Evolutionary conservation across 805 yeast genomes (phyloP), one percentile per base, ranked within the genome.

Genomic region (Scheffersomyces lignosus): DNA sequence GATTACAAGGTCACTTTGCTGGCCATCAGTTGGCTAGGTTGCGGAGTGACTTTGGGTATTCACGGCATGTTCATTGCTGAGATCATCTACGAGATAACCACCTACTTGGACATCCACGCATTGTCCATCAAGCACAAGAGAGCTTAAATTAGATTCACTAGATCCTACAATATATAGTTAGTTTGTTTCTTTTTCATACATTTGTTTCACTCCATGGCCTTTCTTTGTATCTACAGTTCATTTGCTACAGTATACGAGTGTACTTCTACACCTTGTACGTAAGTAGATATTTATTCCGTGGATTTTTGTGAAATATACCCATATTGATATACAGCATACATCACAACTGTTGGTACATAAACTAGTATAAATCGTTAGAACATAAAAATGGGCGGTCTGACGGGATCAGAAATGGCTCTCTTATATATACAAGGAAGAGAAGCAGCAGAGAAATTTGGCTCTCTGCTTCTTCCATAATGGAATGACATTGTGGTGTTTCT

Each of bases 41-140:
- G 79, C 37, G 84, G 89, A 14, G 43, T 85, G 38, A 72, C 89
- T 42, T 54, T 78, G 44, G 84, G 86, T 18, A 64, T 87, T 51
- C 87, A 84, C 70, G 68, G 77, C 22, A 71, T 81, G 64, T 83
- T 87, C 51, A 80, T 91, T 33, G 71, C 81, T 31, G 93, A 87
- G 47, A 81, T 87, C 50, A 81, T 91, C 51, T 77, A 80, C 61
- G 89, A 81, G 45, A 85, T 88, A 50, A 87, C 96, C 9, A 65
- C 73, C 3, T 89, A 78, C 54, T 70, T 91, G 50, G 96, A 88
- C 56, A 89, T 91, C 47, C 84, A 81, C 62, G 93, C 96, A 5
- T 75, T 90, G 50, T 74, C 83, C 26, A 87, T 88, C 54, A 89
- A 90, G 58, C 87, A 85, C 56, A 85, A 83, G 52, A 82, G 79